Evolutionary conservation across 768 basidiomycete genomes (phyloP).

Genomic region (Auricularia auricula-judae): DNA sequence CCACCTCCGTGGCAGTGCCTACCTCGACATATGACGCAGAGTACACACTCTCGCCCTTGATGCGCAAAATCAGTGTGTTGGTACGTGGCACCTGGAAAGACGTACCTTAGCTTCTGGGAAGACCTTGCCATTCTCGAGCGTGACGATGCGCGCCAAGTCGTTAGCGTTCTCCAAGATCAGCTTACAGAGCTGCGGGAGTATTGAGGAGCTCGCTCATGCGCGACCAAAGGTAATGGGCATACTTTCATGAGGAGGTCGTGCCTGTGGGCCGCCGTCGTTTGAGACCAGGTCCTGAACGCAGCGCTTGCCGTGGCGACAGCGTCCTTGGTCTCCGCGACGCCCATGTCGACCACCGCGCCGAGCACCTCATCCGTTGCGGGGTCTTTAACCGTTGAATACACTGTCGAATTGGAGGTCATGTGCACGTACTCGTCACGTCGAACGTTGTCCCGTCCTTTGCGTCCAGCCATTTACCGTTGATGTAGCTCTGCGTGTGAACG

Average conservation of each 20-base stretch:
- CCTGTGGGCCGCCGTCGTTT: conserved; percentile 78
- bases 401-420: background rate
- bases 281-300: conserved; percentile 79
- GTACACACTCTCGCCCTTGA: conserved; percentile 71
- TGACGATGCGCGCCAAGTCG: conserved; percentile 74
- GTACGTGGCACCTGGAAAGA: no score
- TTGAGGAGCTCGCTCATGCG: no score
- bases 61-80: no score
- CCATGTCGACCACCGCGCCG: conserved; percentile 86
- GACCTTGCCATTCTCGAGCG: conserved; percentile 83
- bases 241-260: conserved; percentile 71
- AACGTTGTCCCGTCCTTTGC: conserved; percentile 63
- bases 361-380: conserved; percentile 78
- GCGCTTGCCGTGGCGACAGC: conserved; percentile 74
- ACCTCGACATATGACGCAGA: conserved; percentile 80
- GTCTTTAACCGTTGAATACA: conserved; percentile 35
- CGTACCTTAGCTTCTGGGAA: conserved; percentile 67
- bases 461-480: conserved; percentile 80
- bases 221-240: no score
- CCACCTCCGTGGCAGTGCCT: conserved; percentile 13
- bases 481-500: conserved; percentile 63
- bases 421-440: conserved; percentile 58
- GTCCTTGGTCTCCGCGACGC: conserved; percentile 64
- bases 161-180: conserved; percentile 79
- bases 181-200: conserved; percentile 32